phyloP scores from a whole-genome alignment of 2,329 filamentous ascomycete species.

The Sporothrix euskadiensis region DNA sequence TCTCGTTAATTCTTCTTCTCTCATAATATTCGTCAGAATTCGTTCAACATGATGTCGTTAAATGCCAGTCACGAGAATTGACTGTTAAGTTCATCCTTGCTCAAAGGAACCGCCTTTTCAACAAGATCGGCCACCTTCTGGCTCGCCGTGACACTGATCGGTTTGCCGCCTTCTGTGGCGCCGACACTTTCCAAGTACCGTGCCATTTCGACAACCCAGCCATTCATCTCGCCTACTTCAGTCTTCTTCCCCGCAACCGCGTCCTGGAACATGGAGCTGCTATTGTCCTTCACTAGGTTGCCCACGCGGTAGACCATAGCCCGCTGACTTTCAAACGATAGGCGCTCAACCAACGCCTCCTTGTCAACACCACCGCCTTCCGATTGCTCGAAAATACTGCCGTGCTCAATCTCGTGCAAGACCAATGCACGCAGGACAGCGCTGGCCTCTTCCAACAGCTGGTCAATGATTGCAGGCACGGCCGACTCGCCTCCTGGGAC shows the following conservation, averaged over 20 bases:
- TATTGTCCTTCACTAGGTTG: conserved; percentile 54
- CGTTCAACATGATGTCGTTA: background rate
- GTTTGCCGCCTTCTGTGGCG: no score
- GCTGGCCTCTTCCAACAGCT: conserved; percentile 72
- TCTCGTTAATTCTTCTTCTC: background rate
- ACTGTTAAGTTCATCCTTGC: conserved; percentile 28
- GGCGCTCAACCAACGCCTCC: conserved; percentile 40
- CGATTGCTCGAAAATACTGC: conserved; percentile 41
- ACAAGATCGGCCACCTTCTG: conserved; percentile 35
- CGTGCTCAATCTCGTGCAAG: conserved; percentile 53
- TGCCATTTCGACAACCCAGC: conserved; percentile 40
- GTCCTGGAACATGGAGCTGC: conserved; percentile 65
- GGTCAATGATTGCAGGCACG: conserved; percentile 57
- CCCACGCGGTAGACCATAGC: conserved; percentile 51
- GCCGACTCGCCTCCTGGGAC: conserved; percentile 33
- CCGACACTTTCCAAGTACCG: conserved; percentile 29
- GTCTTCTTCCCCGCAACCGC: conserved; percentile 53
- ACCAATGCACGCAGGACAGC: conserved; percentile 70
- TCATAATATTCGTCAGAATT: background rate
- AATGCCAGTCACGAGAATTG: conserved; percentile 23
- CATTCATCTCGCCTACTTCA: conserved; percentile 61
- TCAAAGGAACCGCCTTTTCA: conserved; percentile 30
- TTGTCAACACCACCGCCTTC: no score
- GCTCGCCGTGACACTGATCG: conserved; percentile 33
- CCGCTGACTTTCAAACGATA: conserved; percentile 47